Evolutionary conservation across 345 rosid genomes (phyloP).

Genomic region (Draba incana): DNA sequence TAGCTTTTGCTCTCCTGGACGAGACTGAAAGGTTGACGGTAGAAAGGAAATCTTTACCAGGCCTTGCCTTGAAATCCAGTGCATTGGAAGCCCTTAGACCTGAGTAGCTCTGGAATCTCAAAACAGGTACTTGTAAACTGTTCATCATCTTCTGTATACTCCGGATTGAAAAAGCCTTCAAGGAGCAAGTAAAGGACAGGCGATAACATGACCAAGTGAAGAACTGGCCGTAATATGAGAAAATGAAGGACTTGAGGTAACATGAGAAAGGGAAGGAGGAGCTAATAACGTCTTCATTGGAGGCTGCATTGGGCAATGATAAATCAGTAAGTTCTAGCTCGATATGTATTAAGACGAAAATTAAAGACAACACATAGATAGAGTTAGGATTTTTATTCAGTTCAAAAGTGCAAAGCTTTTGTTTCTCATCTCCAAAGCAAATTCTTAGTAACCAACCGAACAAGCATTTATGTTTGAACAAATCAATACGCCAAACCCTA

Average conservation of each 20-base stretch:
- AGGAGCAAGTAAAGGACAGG: constrained; percentile 48
- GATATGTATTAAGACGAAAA: not conserved
- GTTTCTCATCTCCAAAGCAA: constrained; percentile 4
- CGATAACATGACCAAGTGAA: constrained; percentile 25
- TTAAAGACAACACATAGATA: constrained; percentile 3
- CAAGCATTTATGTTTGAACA: not conserved
- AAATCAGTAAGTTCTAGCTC: constrained; percentile 17
- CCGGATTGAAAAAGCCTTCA: constrained; percentile 48
- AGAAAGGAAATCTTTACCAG: constrained; percentile 52
- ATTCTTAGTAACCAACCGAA: not conserved
- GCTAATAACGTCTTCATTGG: constrained; percentile 70
- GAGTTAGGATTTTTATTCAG: not conserved
- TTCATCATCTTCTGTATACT: constrained; percentile 60
- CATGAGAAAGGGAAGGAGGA: constrained; percentile 42
- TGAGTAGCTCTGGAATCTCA: constrained; percentile 54
- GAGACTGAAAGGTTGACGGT: constrained; percentile 48
- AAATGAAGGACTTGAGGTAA: too few relatives aligned
- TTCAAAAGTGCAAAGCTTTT: not conserved
- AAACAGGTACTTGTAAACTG: constrained; percentile 41
- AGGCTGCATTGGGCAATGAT: constrained; percentile 48
- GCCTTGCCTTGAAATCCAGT: constrained; percentile 46
- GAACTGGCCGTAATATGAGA: too few relatives aligned
- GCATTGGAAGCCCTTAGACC: constrained; percentile 64
- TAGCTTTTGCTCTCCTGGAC: constrained; percentile 51
- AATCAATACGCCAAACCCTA: constrained; percentile 32